Percentiles rank a stretch among this genome's conserved stretches.
Conservation (phyloP, 1,284 basidiomycete species). For the Wallemia hederae region DNA sequence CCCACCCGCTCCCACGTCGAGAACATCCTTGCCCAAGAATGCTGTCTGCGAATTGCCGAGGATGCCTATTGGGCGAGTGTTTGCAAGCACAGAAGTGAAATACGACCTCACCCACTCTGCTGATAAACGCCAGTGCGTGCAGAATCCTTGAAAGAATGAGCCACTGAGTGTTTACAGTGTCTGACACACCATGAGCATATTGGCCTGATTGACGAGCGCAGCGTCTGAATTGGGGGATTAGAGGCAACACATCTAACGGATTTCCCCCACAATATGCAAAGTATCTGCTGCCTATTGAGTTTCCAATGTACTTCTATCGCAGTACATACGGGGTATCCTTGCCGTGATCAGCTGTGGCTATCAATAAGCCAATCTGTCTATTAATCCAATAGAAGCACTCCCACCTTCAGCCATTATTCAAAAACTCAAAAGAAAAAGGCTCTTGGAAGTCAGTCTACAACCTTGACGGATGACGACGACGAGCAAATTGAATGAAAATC, state of each 20-base stretch:
- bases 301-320: too few relatives aligned
- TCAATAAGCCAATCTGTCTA: too few relatives aligned
- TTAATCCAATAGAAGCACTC: neutral
- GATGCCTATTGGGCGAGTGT: neutral
- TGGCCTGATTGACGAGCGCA: neutral
- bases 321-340: neutral
- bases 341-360: neutral
- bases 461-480: too few relatives aligned
- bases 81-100: neutral
- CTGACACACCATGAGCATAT: neutral
- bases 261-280: neutral
- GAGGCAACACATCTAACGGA: neutral
- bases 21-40: neutral
- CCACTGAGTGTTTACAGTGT: neutral
- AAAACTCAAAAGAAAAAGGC: too few relatives aligned
- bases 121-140: neutral
- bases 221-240: neutral
- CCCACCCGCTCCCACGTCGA: neutral
- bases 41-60: neutral
- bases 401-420: neutral
- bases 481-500: too few relatives aligned
- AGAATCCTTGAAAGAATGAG: neutral
- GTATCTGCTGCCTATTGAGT: too few relatives aligned
- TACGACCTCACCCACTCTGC: neutral
- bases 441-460: too few relatives aligned